Base-by-base conservation (phyloP, 148 eudicot genomes). In the Chenopodium berlandieri region DNA sequence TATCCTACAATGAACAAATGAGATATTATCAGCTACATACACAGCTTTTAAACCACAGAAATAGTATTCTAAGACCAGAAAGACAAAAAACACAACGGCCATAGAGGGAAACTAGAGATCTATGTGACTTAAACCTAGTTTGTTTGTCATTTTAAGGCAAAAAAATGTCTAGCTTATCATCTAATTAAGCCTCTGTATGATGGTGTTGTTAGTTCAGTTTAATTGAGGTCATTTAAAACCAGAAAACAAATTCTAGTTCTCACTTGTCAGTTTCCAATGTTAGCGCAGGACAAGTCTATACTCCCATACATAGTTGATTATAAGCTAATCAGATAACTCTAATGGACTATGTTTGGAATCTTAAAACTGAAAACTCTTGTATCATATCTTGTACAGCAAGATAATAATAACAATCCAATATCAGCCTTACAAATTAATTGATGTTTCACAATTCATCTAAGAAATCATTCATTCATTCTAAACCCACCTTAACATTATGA, bases 1-100 rank as follows among this genome's bases (percentile, higher is more conserved):
- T 94, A 79, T 95, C 98, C 99, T 95, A 75, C 65, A 83, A 83
- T 20, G 78, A 34, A 75, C 20, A 37, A 73, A 83, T 12, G 25
- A 46, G 44, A 9, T 65, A 68, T 22, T 23, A 73, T 27, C 11
- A 30, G 78, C 11, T 71, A 17, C 56, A 70, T 9, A 44, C 46
- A 37, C 4, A 56, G 71, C 37, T 77, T 46, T 69, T 23, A 75
- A 32, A 50, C 19, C 5, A 16, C 37, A 27, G 46, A 10, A 3
- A 58, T n/a, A 60, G 5, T 7, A 40, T 40, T 40, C 44, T 40
- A 40, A 56, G 62, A 56, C 22, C 7, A 2, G 4, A 56, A 14
- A 14, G 17, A 2, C 2, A 56, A 17, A 2, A 16, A 56, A 17
- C 14, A 9, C 54, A 4, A 19, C 17, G 62, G 62, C 11, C 7